phyloP scores from a whole-genome alignment of 208 protist genomes.

The Leishmania major region DNA sequence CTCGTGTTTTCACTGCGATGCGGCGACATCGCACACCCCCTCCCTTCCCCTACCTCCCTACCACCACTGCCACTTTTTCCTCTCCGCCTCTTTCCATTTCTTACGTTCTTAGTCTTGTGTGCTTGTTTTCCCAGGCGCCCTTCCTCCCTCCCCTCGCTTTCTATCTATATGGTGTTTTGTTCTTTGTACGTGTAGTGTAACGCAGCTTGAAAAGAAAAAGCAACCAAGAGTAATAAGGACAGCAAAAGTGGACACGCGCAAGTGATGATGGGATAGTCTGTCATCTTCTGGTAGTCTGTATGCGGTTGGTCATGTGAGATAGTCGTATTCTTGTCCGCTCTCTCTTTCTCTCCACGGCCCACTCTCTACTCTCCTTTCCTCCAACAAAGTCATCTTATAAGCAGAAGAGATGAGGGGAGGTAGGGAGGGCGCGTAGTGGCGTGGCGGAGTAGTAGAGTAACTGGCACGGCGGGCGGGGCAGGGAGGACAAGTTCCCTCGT shows the following conservation, averaged over 20 bases:
- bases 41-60: not conserved
- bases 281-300: not conserved
- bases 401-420: not conserved
- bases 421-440: not conserved
- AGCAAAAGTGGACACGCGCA: not conserved
- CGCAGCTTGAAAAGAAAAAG: not conserved
- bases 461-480: not conserved
- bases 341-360: not conserved
- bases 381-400: not conserved
- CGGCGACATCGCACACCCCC: not conserved
- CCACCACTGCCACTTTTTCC: not conserved
- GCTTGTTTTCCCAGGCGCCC: too few species aligned
- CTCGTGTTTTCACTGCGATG: not conserved
- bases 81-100: not conserved
- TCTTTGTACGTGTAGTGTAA: not conserved
- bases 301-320: not conserved
- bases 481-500: not conserved
- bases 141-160: too few species aligned
- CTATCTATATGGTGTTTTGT: too few species aligned
- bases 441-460: not conserved
- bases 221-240: not conserved
- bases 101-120: not conserved
- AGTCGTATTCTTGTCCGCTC: not conserved
- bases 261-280: not conserved
- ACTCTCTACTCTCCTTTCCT: not conserved